Base-by-base conservation (phyloP, 2,329 filamentous ascomycete species). In the Xylariaceae sp. region DNA sequence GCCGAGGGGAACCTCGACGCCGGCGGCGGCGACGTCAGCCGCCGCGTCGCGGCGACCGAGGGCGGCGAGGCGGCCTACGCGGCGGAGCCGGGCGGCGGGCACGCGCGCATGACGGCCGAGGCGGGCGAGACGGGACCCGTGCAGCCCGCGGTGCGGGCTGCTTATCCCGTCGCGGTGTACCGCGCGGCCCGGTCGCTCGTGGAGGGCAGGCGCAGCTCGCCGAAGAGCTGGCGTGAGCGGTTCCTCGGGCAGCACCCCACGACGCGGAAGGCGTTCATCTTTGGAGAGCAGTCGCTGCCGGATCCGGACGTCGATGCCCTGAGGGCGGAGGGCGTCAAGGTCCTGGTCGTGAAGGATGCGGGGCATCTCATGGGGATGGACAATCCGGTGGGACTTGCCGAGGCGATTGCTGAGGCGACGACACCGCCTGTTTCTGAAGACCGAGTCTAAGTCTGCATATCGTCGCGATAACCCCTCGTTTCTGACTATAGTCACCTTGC, bases 1-100 rank as follows among this genome's bases (percentile, higher is more conserved):
- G 5, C 29, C 29, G 29, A 31, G 18, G 29, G 17, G 10, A 31
- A 31, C 18, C 29, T 31, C 18, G 29, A 31, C 5, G 16, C 27
- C 15, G 16, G 16, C 27, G 13, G 16, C 13, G 13, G 27, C 6
- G 9, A 12, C 15, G 14, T 15, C 27, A 16, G 13, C 13, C 27
- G 27, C 5, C 7, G 8, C 6, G 9, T 29, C 13, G 27, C 27
- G 7, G 27, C 10, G 14, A 6, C 9, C 8, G 6, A 7, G 11
- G 27, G 27, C 15, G 27, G 27, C 15, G 27, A 29, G 27, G 27
- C 7, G 6, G 27, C 27, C 9, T 29, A 29, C 27, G 8, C 12
- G 21, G 21, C 21, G 8, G 21, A 23, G 8, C 11, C 9, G 6
- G 27, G 11, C 8, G 13, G 6, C 14, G 27, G 27, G 8, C 27